Base-by-base conservation (phyloP, 2,329 filamentous ascomycete species). In the Verticillium zaregamsianum region DNA sequence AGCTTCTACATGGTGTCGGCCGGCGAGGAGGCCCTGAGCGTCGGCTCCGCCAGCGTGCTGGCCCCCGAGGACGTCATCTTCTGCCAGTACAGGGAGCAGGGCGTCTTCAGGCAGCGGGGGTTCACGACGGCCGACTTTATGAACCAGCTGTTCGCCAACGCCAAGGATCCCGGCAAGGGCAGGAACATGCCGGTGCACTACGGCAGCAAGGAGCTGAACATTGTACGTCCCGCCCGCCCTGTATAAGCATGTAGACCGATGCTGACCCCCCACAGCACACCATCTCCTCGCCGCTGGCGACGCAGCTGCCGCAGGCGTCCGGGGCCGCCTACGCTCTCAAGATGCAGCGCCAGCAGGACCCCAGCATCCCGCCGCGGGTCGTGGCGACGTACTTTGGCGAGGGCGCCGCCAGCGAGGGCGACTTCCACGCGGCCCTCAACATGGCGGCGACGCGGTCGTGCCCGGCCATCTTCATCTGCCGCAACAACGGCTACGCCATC, bases 101-200 rank as follows among this genome's bases (percentile, higher is more conserved):
- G 95, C 1, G 90, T 97, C 6, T 95, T 97, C 73, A 86, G 90
- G 66, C 90, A 97, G 74, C 87, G 95, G 40, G 95, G 95, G 3
- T 97, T 94, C 73, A 91, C 87, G 0, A 82, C 96, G 55, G 87
- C 88, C 57, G 88, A 98, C 63, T 98, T 98, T 71, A 98, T 99
- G 95, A 90, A 87, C 68, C 95, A 99, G 74, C 79, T 99, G 9
- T 97, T 98, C 77, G 88, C 93, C 23, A 98, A 97, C 72, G 84
- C 80, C 60, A 86, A 92, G 65, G 95, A 99, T 69, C 76, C 82
- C 0, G 93, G 94, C 1, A 85, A 83, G 63, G 95, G 93, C 1
- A 87, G 94, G 65, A 98, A 97, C 70, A 99, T 99, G 95, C 95
- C 95, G 0, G 91, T 98, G 15, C 95, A 99, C 76, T 99, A 98